Evolutionary conservation across 2,329 filamentous ascomycete species (phyloP), one percentile per base, ranked within the genome.

Genomic region (Pezicula neosporulosa): DNA sequence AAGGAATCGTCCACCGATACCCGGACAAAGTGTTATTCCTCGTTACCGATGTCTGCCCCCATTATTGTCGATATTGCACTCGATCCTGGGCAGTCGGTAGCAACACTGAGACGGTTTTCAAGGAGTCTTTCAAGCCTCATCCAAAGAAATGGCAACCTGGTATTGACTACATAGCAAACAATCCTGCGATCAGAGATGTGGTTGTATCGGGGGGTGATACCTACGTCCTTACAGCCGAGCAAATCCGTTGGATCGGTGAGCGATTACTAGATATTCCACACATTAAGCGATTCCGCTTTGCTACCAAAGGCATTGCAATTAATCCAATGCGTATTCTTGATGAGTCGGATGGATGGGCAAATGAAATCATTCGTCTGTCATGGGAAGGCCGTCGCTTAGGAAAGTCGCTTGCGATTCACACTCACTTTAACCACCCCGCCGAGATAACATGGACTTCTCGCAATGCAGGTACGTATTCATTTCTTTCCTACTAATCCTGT

Each of bases 191-290:
- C 6, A 70, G 76, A 33, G 82, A 86, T 59, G 77, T 86, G 35
- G 81, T 85, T 1, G 72, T 86, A 8, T 86, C 82, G 0, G 82
- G 83, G 0, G 82, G 82, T 9, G 83, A 86, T 63, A 72, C 78
- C 0, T 86, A 79, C 62, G 81, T 80, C 50, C 70, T 86, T 3
- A 64, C 70, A 16, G 75, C 78, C 0, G 68, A 80, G 1, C 71
- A 83, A 19, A 69, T 86, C 4, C 66, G 65, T 6, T 63, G 70
- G 48, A 81, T 86, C 49, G 82, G 81, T 10, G 70, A 80, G 39
- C 72, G 75, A 4, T 72, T 86, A 1, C 74, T 85, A 5, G 65
- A 60, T 2, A 83, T 85, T 56, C 74, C 76, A 5, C 78, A 85
- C 60, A 76, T 86, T 52, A 73, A 74, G 28, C 76, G 82, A 3